These are phyloP conservation scores for Willaertia magna DNA, from an alignment of 208 protist species.

Conservation along the genomic window DNA sequence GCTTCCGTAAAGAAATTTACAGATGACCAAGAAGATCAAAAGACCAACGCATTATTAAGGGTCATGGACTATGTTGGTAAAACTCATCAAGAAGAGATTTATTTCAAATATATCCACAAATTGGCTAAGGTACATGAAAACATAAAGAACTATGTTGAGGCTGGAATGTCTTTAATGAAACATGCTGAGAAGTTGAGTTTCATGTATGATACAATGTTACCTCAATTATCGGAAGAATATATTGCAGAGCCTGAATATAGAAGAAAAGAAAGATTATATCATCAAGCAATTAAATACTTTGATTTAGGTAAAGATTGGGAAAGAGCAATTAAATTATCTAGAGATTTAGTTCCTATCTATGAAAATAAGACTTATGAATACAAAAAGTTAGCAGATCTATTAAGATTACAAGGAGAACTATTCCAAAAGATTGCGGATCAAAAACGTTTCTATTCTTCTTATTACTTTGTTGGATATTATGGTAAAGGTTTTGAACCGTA, in stretches of 20 bases:
- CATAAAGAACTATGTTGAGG: constrained; percentile 1
- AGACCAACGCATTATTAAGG: background rate
- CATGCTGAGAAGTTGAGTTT: background rate
- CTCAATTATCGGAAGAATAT: background rate
- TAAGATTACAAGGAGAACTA: background rate
- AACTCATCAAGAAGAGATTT: constrained; percentile 3
- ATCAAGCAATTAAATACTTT: background rate
- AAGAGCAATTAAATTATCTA: background rate
- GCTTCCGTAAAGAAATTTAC: background rate
- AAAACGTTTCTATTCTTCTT: constrained; percentile 2
- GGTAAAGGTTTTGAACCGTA: background rate
- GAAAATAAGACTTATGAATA: background rate
- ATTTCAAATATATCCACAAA: background rate
- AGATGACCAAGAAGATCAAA: constrained; percentile 11
- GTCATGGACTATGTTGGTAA: constrained; percentile 4
- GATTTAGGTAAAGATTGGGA: constrained; percentile 12
- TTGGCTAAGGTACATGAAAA: background rate
- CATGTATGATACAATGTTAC: background rate
- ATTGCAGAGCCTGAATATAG: background rate
- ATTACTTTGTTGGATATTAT: constrained; percentile 13
- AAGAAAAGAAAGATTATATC: background rate
- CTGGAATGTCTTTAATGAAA: background rate
- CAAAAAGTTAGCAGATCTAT: background rate
- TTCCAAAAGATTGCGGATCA: background rate
- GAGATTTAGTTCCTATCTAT: background rate